These are phyloP conservation scores for Amanita subjunquillea DNA, from an alignment of 768 basidiomycete genomes.

Conservation along the genomic window DNA sequence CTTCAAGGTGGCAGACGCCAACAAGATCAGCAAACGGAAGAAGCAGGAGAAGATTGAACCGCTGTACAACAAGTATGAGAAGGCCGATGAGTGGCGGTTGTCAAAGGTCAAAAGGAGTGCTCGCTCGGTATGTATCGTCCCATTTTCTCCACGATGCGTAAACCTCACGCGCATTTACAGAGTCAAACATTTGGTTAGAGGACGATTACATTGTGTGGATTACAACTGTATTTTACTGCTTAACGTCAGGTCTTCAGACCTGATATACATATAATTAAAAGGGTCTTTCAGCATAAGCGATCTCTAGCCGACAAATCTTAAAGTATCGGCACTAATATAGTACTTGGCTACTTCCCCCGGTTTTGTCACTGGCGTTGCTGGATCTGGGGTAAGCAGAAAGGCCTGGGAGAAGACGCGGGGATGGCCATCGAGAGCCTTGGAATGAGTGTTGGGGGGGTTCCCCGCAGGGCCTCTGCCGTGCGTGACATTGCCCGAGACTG, in stretches of 20 bases:
- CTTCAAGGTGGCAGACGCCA: conserved; percentile 96
- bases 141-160: background rate
- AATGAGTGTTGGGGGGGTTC: conserved; percentile 42
- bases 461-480: conserved; percentile 53
- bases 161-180: conserved; percentile 24
- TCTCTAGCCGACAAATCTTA: conserved; percentile 70
- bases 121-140: conserved; percentile 46
- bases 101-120: conserved; percentile 89
- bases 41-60: conserved; percentile 96
- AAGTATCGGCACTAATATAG: conserved; percentile 67
- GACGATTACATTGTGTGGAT: background rate
- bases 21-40: conserved; percentile 96
- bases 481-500: conserved; percentile 71
- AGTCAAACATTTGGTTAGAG: conserved; percentile 85
- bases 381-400: conserved; percentile 75
- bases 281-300: background rate
- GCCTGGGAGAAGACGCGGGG: conserved; percentile 83
- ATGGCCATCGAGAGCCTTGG: conserved; percentile 57
- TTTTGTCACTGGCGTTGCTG: conserved; percentile 50
- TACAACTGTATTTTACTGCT: background rate
- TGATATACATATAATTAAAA: background rate
- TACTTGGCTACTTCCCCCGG: conserved; percentile 74
- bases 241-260: background rate
- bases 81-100: conserved; percentile 89
- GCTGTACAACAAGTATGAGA: conserved; percentile 90